Conservation (phyloP, 108 stramenopile genomes). For the Asterionellopsis glacialis region DNA sequence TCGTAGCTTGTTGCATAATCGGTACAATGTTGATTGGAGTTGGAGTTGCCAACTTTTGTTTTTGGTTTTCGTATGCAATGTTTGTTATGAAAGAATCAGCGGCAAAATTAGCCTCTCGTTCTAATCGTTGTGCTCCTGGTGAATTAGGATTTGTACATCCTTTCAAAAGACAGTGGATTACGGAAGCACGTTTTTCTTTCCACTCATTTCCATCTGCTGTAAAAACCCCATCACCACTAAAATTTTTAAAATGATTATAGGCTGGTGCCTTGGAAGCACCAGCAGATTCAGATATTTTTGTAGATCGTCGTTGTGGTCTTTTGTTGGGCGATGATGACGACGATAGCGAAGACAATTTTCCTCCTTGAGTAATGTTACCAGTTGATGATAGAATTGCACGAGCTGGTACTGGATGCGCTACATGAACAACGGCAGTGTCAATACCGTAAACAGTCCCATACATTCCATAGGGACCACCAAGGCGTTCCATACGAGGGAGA, state of each 20-base stretch:
- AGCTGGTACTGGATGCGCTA: conserved; percentile 86
- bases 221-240: conserved; percentile 89
- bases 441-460: conserved; percentile 92
- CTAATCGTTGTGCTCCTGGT: conserved; percentile 29
- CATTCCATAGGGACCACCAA: conserved; percentile 87
- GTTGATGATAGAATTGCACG: conserved; percentile 43
- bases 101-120: conserved; percentile 57
- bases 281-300: conserved; percentile 20
- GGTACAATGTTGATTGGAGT: conserved; percentile 57
- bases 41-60: not conserved
- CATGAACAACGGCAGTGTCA: conserved; percentile 77
- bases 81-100: conserved; percentile 42
- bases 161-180: conserved; percentile 68
- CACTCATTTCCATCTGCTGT: conserved; percentile 88
- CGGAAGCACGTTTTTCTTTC: conserved; percentile 83
- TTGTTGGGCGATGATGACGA: conserved; percentile 5
- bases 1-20: conserved; percentile 61
- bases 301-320: conserved; percentile 8
- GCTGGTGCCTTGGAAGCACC: conserved; percentile 83
- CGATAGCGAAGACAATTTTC: not conserved
- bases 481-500: conserved; percentile 77
- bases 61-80: conserved; percentile 1
- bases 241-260: conserved; percentile 90
- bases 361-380: not conserved
- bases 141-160: conserved; percentile 19